Base-by-base conservation (phyloP, 148 eudicot genomes). In the Amaranthus palmeri region DNA sequence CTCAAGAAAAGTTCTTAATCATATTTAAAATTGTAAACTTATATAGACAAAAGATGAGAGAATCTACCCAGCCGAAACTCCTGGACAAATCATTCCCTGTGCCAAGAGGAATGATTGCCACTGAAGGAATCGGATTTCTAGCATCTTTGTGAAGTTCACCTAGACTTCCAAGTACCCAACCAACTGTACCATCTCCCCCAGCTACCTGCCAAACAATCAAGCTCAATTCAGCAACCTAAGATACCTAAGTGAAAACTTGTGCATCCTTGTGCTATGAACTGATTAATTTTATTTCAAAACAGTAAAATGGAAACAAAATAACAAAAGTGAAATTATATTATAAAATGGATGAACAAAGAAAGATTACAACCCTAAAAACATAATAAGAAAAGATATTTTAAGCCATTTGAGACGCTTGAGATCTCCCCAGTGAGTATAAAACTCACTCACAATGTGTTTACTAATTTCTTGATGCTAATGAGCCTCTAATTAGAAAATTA, bases 161-260 rank as follows among this genome's bases (percentile, higher is more conserved):
- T 17, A 96, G 83, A 72, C 95, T 80, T 8, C 99, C 99, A n/a
- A 96, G 88, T 62, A 91, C 88, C 99, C 97, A 96, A 40, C 99
- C 99, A 66, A 92, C 97, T 8, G 97, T 88, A 56, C 99, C 99
- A 83, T 96, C 99, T 82, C 99, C 97, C 12, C 99, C 97, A 41
- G 99, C 99, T 57, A 90, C 97, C 99, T 96, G 82, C 74, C 54
- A 65, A 42, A 69, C 61, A 74, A 57, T 10, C 60, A 65, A 63
- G 41, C 42, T 42, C 65, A 41, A 44, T 14, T 47, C 46, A 7
- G 69, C 54, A 14, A 61, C 25, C 25, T 45, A 66, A 62, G 17
- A 15, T 63, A 8, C 17, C 49, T 15, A n/a, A 17, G 61, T 6
- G 53, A 6, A 43, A 46, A 65, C 45, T 55, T 57, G 48, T 43